Evolutionary conservation across 768 basidiomycete genomes (phyloP), one percentile per base, ranked within the genome.

Genomic region (Termitomyces sp.): DNA sequence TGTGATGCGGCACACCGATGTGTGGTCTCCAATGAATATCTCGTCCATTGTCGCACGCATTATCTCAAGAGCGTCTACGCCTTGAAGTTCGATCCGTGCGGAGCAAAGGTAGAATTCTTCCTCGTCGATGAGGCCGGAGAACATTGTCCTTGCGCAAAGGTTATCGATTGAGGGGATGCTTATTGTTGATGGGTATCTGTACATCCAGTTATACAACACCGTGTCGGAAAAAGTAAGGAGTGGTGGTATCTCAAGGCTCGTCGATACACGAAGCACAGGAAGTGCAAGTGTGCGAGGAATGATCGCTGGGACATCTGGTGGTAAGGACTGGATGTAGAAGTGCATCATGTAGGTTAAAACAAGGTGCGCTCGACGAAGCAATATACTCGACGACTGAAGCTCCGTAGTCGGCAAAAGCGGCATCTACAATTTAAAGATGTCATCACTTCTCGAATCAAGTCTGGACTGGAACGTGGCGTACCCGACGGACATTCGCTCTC

Each of bases 41-140:
- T 96, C 95, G 74, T 96, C 92, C 80, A 95, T 86, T 1, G 84
- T 89, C 3, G 79, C 73, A 2, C 89, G 83, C 90, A 97, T 95
- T 52, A 95, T 75, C 38, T 85, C 79, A n/a, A 98, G 83, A 0
- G 89, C 91, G 50, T 87, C 83, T 1, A 90, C 92, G 12, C 94
- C 95, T 25, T 83, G 81, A 17, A 96, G 79, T 69, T 98, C 95
- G 65, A 95, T 91, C 1, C 90, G 83, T 2, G 92, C 85, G 0
- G 93, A 94, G 44, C 86, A 80, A 46, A 96, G 79, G 73, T 91
- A 97, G 66, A 98, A 98, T 59, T 91, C 89, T 51, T 83, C 80
- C 69, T 98, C 95, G 65, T 93, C 90, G 19, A 70, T 70, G 5
- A 88, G 88, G 21, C 82, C 80, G 1, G 95, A 94, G 75, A 97